phyloP scores from a whole-genome alignment of 371 early-diverging fungal genomes.

The Zychaea mexicana region DNA sequence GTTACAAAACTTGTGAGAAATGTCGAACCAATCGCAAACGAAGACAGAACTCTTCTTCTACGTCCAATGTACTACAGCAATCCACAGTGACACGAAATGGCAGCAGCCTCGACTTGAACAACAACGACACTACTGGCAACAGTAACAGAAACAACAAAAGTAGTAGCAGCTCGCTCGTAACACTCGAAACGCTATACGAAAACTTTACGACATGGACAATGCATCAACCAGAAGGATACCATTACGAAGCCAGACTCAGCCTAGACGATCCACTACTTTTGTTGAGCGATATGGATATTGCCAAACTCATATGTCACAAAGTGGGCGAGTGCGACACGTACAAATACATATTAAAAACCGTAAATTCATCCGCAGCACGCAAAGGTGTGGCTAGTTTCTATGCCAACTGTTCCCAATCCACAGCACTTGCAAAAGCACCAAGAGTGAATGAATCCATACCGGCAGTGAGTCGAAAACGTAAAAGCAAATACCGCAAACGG shows the following conservation, averaged over 20 bases:
- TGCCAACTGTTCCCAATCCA: conserved; percentile 11
- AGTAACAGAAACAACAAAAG: neutral
- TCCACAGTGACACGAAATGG: neutral
- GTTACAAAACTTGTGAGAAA: conserved; percentile 10
- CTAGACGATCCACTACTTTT: neutral
- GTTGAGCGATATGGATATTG: conserved; percentile 4
- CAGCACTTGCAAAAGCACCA: conserved; percentile 1
- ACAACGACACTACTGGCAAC: neutral
- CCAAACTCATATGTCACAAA: conserved; percentile 5
- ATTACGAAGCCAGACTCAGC: conserved; percentile 2
- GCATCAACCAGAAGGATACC: conserved; percentile 1
- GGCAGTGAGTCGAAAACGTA: neutral
- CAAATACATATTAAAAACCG: conserved; percentile 9
- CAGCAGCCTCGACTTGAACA: neutral
- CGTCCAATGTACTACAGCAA: neutral
- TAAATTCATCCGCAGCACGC: conserved; percentile 7
- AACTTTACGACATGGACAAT: conserved; percentile 1
- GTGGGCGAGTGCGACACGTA: conserved; percentile 9
- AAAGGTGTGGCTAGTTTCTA: conserved; percentile 11
- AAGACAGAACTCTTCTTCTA: neutral
- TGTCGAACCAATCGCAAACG: conserved; percentile 7
- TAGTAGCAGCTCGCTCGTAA: neutral
- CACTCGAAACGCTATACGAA: neutral
- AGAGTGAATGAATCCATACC: neutral
- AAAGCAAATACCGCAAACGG: conserved; percentile 5